phyloP scores from a whole-genome alignment of 306 rosid genomes.

The Cicer chorassanicum region DNA sequence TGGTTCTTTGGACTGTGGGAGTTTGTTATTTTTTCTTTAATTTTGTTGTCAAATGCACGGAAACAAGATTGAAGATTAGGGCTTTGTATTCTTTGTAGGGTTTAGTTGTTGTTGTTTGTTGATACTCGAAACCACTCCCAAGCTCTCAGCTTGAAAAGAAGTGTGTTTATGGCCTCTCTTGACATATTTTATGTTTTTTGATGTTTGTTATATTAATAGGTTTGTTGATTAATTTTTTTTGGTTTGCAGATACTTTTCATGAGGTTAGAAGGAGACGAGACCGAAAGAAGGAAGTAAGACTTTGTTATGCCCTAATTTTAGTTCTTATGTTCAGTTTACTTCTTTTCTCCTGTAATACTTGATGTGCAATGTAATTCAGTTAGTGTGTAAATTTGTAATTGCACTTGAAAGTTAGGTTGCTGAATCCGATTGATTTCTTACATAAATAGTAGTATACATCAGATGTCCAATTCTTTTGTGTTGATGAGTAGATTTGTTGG shows the following conservation, averaged over 20 bases:
- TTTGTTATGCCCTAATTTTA: slow-evolving; percentile 5
- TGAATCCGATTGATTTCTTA: slow-evolving; percentile 24
- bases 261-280: slow-evolving; percentile 75
- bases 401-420: slow-evolving; percentile 23
- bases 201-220: slow-evolving; percentile 2
- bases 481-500: neutral
- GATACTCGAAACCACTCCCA: neutral
- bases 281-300: slow-evolving; percentile 75
- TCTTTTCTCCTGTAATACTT: neutral
- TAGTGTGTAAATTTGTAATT: slow-evolving; percentile 13
- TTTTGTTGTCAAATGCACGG: neutral
- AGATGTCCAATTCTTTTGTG: neutral
- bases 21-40: neutral
- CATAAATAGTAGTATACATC: neutral
- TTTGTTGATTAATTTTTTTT: slow-evolving; percentile 34
- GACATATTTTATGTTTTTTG: neutral
- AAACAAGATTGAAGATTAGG: neutral
- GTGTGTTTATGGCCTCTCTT: slow-evolving; percentile 13
- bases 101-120: slow-evolving; percentile 14
- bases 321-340: neutral
- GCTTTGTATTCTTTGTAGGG: slow-evolving; percentile 17
- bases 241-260: slow-evolving; percentile 81
- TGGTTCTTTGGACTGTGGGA: slow-evolving; percentile 13
- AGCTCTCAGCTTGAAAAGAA: neutral
- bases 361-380: neutral